These are phyloP conservation scores for Lipomyces mesembrius DNA, from an alignment of 805 yeast species.

Conservation along the genomic window DNA sequence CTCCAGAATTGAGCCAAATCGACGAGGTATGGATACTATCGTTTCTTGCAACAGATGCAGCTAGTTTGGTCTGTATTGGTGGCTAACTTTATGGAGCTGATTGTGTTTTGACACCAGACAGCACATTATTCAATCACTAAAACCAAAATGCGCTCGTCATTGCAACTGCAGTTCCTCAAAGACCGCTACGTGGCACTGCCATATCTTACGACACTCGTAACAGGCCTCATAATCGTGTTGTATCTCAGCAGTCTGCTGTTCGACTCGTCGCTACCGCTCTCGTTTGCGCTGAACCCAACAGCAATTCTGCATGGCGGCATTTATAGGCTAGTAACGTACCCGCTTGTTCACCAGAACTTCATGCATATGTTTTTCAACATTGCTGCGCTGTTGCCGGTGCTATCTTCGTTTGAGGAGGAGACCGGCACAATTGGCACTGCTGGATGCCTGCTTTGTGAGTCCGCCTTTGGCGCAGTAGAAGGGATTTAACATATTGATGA, in stretches of 20 bases:
- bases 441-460: constrained; percentile 29
- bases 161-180: constrained; percentile 21
- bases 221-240: constrained; percentile 8
- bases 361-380: constrained; percentile 33
- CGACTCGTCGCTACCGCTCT: constrained; percentile 7
- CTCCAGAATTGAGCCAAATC: background rate
- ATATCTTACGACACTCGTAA: constrained; percentile 23
- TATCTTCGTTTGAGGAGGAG: constrained; percentile 37
- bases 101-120: background rate
- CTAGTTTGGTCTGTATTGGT: background rate
- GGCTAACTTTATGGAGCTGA: background rate
- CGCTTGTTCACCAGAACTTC: constrained; percentile 34
- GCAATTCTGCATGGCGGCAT: constrained; percentile 29
- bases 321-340: constrained; percentile 35
- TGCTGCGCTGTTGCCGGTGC: constrained; percentile 32
- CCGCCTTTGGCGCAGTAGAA: background rate
- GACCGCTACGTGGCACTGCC: constrained; percentile 32
- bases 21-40: background rate
- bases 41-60: background rate
- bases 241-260: constrained; percentile 8
- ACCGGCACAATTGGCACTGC: constrained; percentile 37
- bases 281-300: constrained; percentile 20
- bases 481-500: background rate
- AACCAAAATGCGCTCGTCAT: constrained; percentile 9
- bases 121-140: background rate